Evolutionary conservation across 2,329 filamentous ascomycete species (phyloP), one percentile per base, ranked within the genome.

Genomic region (Leptodontidium sp.): DNA sequence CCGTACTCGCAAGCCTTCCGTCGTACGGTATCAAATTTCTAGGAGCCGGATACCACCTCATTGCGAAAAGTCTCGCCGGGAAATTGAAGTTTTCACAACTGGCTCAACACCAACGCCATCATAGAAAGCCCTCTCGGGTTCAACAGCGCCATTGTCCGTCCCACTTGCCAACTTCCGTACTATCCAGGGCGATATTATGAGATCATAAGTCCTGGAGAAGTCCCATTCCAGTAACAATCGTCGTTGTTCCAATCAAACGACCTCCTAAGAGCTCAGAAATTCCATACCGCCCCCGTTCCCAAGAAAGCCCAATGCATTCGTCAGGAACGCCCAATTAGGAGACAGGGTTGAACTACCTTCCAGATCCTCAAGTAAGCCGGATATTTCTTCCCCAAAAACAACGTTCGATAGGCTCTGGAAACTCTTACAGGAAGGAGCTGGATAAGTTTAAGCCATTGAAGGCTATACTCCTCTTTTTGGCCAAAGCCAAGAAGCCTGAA

Each of bases 371-470:
- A 35, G 17, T 24, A 35, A 32, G 24, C 59, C 59, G 59, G 59
- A 32, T 49, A 62, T 62, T 61, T 35, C 40, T 1, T 40, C 57
- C 59, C 53, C 38, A 43, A 40, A 49, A 65, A 52, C 57, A 68
- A 64, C 50, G 2, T 15, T 67, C 61, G 68, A 65, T 65, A 65
- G 65, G 49, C 55, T 58, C 65, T 65, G 43, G 66, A 65, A 70
- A 64, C 68, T 53, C 50, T 47, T 55, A 62, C 61, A 57, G 68
- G 55, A 62, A 58, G 61, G 65, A 49, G 52, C 45, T 62, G 47
- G 64, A 45, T 64, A 61, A 47, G 26, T 62, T 24, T 9, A 62
- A 47, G 40, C 43, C 43, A 35, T 50, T 24, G 12, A 50, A 62
- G 59, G 43, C 43, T 49, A 35, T 50, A 49, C 26, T 62, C 11